Percentiles rank a stretch among this genome's conserved stretches.
Evolutionary conservation across 352 stramenopile species (phyloP).

Genomic region (Aphanomyces cochlioides): DNA sequence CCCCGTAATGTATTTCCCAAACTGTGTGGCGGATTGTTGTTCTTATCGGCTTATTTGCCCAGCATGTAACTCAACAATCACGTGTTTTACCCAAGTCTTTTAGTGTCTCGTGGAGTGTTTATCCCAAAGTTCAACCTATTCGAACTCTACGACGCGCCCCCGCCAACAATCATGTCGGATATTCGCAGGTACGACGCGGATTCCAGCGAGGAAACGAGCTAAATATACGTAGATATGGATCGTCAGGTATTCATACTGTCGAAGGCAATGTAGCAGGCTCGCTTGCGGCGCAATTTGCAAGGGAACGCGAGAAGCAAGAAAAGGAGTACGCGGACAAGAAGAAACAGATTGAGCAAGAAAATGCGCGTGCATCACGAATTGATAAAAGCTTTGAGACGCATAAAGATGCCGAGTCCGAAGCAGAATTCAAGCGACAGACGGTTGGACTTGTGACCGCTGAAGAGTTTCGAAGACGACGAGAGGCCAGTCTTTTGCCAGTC

Average conservation of each 20-base stretch:
- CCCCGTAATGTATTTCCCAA: too few species aligned
- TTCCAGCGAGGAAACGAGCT: background rate
- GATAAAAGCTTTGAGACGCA: conserved; percentile 89
- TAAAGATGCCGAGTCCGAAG: conserved; percentile 64
- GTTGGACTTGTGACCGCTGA: conserved; percentile 92
- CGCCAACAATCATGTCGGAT: background rate
- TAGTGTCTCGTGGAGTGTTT: background rate
- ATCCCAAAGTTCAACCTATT: background rate
- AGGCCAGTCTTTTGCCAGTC: conserved; percentile 59
- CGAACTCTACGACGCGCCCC: background rate
- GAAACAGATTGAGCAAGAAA: conserved; percentile 81
- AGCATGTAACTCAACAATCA: too few species aligned
- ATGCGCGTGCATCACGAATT: conserved; percentile 79
- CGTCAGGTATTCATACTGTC: conserved; percentile 92
- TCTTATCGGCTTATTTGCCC: too few species aligned
- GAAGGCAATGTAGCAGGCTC: conserved; percentile 94
- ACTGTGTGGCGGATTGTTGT: too few species aligned
- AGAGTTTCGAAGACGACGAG: conserved; percentile 89
- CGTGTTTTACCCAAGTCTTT: background rate
- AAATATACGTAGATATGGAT: conserved; percentile 47
- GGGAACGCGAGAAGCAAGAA: conserved; percentile 91
- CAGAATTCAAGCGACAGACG: conserved; percentile 87
- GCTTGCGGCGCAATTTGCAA: conserved; percentile 86
- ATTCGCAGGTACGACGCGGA: background rate
- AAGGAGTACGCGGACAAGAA: conserved; percentile 92